phyloP scores from a whole-genome alignment of 805 yeast genomes.

The Kuraishia hungarica region DNA sequence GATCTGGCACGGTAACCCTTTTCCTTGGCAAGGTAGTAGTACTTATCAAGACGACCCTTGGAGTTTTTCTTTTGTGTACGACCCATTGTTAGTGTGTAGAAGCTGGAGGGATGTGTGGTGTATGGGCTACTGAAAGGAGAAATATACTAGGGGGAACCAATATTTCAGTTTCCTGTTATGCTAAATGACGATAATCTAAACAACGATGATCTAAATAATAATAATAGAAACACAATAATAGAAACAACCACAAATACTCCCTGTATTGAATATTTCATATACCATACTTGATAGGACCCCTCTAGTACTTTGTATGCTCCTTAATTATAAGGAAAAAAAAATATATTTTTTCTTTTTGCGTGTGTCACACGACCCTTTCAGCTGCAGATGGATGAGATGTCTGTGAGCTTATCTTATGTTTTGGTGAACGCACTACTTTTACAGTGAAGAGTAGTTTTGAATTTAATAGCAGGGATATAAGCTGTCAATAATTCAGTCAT shows the following conservation, averaged over 20 bases:
- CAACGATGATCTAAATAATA: too few relatives aligned
- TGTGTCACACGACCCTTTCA: not conserved
- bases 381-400: not conserved
- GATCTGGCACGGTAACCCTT: slow-evolving; percentile 99
- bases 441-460: too few relatives aligned
- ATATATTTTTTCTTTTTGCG: not conserved
- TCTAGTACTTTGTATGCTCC: not conserved
- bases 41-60: slow-evolving; percentile 98
- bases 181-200: not conserved
- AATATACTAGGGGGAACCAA: too few relatives aligned
- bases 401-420: too few relatives aligned
- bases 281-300: not conserved
- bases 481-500: too few relatives aligned
- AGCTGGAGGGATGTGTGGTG: too few relatives aligned
- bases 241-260: not conserved
- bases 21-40: slow-evolving; percentile 93
- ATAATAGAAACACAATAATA: not conserved
- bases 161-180: not conserved
- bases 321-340: too few relatives aligned
- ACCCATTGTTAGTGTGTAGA: slow-evolving; percentile 45
- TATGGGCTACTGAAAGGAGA: too few relatives aligned
- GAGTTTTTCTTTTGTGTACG: slow-evolving; percentile 90
- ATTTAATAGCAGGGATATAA: too few relatives aligned
- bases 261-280: too few relatives aligned
- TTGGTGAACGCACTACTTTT: too few relatives aligned